A percentile compares a stretch with the other conserved stretches of the same genome.
These are phyloP conservation scores for Cystoderma amianthinum DNA, from an alignment of 768 basidiomycete species.

Conservation along the genomic window DNA sequence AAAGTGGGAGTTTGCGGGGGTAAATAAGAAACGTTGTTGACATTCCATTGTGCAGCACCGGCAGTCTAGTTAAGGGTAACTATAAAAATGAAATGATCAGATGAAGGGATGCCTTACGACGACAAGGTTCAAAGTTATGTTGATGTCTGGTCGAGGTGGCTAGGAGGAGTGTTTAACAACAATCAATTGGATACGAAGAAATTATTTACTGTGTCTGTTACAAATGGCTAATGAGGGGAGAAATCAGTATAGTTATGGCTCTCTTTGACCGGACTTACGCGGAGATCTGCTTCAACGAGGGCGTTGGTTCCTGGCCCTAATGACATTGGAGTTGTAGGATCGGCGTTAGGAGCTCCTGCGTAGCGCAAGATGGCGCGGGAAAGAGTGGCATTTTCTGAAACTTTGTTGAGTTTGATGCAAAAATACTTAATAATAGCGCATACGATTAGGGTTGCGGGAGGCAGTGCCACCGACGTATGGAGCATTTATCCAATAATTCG, in stretches of 20 bases:
- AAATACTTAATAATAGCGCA: slow-evolving; percentile 1
- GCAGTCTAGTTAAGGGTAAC: slow-evolving; percentile 7
- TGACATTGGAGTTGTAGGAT: slow-evolving; percentile 22
- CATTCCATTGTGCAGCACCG: slow-evolving; percentile 19
- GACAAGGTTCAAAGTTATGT: slow-evolving; percentile 15
- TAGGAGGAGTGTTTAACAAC: slow-evolving; percentile 6
- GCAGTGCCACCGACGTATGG: slow-evolving; percentile 17
- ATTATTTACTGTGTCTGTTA: neutral
- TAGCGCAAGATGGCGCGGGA: slow-evolving; percentile 25
- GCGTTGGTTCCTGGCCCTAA: slow-evolving; percentile 7
- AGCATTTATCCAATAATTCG: slow-evolving; percentile 33
- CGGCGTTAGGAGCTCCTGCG: slow-evolving; percentile 19
- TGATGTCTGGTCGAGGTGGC: slow-evolving; percentile 16
- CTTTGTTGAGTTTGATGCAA: neutral
- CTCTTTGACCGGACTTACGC: slow-evolving; percentile 2
- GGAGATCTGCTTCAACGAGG: slow-evolving; percentile 3
- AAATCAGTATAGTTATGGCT: neutral
- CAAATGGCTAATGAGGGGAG: slow-evolving; percentile 9
- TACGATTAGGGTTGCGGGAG: slow-evolving; percentile 13
- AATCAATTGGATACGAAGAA: slow-evolving; percentile 1
- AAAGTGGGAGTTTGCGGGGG: slow-evolving; percentile 20
- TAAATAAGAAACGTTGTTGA: slow-evolving; percentile 23
- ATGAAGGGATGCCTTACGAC: slow-evolving; percentile 8
- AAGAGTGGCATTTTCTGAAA: slow-evolving; percentile 18
- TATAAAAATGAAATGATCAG: neutral